phyloP scores from a whole-genome alignment of 805 yeast species.

The Nakazawaea laoshanensis region DNA sequence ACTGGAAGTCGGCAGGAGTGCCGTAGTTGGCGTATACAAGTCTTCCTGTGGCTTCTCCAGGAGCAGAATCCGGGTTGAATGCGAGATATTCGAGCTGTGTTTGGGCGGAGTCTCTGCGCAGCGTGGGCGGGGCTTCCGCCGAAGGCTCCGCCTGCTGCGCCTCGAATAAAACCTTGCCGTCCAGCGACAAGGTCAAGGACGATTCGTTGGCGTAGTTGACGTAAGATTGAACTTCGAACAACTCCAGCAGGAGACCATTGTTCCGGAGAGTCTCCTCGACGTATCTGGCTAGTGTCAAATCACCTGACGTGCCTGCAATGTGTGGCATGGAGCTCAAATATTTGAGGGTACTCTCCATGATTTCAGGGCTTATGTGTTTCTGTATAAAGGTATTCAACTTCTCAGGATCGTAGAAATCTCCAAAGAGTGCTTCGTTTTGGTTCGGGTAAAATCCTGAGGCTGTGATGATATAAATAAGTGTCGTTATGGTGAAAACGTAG shows the following conservation, averaged over 20 bases:
- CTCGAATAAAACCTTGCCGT: conserved; percentile 14
- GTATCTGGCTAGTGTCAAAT: conserved; percentile 60
- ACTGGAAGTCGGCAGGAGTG: conserved; percentile 39
- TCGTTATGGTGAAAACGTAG: conserved; percentile 60
- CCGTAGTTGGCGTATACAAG: conserved; percentile 68
- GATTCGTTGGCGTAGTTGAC: conserved; percentile 55
- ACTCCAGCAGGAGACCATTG: conserved; percentile 49
- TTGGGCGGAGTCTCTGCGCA: background rate
- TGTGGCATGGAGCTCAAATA: conserved; percentile 80
- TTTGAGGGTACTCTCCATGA: conserved; percentile 58
- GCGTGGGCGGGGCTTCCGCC: too few species aligned
- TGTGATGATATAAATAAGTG: conserved; percentile 47
- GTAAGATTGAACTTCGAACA: conserved; percentile 42
- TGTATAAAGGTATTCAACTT: conserved; percentile 41
- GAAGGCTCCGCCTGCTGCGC: conserved; percentile 12
- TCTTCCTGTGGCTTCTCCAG: conserved; percentile 46
- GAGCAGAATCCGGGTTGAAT: conserved; percentile 61
- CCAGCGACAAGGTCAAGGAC: conserved; percentile 16
- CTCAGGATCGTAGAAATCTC: conserved; percentile 56
- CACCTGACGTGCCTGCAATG: conserved; percentile 83
- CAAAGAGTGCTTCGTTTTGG: conserved; percentile 29
- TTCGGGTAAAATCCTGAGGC: conserved; percentile 47
- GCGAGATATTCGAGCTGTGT: conserved; percentile 30
- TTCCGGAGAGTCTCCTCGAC: conserved; percentile 49
- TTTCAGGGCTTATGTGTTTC: conserved; percentile 42